Evolutionary conservation across 2,329 filamentous ascomycete species (phyloP).

Genomic region (Penicillium sp.): DNA sequence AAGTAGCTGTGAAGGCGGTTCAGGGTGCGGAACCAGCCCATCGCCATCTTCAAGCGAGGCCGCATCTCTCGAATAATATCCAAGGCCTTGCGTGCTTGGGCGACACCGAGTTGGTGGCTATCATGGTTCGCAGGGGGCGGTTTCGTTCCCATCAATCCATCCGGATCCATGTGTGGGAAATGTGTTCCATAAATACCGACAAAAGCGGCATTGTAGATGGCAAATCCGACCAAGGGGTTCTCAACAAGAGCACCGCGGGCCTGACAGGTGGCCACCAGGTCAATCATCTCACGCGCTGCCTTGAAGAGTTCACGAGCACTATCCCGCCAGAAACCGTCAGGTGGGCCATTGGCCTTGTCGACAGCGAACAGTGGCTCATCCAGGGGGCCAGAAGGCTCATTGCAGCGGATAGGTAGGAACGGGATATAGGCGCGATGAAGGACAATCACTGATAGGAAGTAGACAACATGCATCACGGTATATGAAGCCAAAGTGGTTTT

Average conservation of each 20-base stretch:
- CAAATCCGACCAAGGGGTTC: constrained; percentile 56
- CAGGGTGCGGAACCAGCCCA: constrained; percentile 45
- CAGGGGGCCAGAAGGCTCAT: constrained; percentile 52
- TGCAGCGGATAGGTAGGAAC: constrained; percentile 51
- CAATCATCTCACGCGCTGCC: constrained; percentile 53
- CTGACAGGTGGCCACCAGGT: constrained; percentile 52
- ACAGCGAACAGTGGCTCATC: constrained; percentile 50
- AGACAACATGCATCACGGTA: constrained; percentile 54
- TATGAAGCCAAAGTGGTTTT: constrained; percentile 53
- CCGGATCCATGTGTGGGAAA: constrained; percentile 56
- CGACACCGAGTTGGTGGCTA: constrained; percentile 30
- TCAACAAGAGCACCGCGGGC: constrained; percentile 52
- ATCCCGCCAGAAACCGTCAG: constrained; percentile 54
- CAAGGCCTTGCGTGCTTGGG: constrained; percentile 37
- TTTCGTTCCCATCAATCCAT: constrained; percentile 45
- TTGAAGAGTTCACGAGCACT: constrained; percentile 51
- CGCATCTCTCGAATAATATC: constrained; percentile 44
- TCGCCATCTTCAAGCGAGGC: constrained; percentile 40
- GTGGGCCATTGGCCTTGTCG: constrained; percentile 41
- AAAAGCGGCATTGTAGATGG: constrained; percentile 54
- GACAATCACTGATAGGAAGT: constrained; percentile 54
- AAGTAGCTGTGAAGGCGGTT: constrained; percentile 44
- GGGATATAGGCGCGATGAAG: constrained; percentile 57
- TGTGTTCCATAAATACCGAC: constrained; percentile 53
- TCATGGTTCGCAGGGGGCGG: constrained; percentile 25